These are phyloP conservation scores for Pythium utonaiense DNA, from an alignment of 352 stramenopile genomes.

Conservation along the genomic window DNA sequence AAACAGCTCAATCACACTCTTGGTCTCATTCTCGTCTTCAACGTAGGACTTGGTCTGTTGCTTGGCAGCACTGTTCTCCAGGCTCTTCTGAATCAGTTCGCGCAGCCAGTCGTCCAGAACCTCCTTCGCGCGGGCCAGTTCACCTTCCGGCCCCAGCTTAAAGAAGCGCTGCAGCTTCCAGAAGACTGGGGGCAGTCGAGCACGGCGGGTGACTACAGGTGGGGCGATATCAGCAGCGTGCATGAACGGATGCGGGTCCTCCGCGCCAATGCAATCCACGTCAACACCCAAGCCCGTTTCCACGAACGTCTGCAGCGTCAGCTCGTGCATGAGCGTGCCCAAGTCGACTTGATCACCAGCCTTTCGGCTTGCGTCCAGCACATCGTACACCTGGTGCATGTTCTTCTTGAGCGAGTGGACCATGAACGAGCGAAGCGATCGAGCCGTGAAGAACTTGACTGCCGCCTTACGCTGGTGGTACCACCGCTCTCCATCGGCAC, in stretches of 20 bases:
- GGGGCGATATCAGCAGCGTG: slow-evolving; percentile 32
- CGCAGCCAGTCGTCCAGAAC: slow-evolving; percentile 38
- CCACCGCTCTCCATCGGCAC: slow-evolving; percentile 29
- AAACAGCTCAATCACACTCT: slow-evolving; percentile 5
- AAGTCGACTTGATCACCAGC: slow-evolving; percentile 6
- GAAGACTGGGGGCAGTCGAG: slow-evolving; percentile 37
- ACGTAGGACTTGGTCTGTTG: not conserved
- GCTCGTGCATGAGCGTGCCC: slow-evolving; percentile 34
- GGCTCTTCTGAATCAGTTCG: slow-evolving; percentile 29
- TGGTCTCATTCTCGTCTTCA: not conserved
- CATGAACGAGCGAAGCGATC: slow-evolving; percentile 26
- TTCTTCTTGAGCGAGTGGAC: slow-evolving; percentile 13
- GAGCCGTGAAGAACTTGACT: slow-evolving; percentile 30
- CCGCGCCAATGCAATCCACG: slow-evolving; percentile 30
- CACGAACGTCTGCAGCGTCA: slow-evolving; percentile 51
- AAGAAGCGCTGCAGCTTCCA: slow-evolving; percentile 53
- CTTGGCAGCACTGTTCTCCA: slow-evolving; percentile 7
- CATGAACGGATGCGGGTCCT: slow-evolving; percentile 39
- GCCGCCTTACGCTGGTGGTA: slow-evolving; percentile 27
- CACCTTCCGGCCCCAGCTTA: slow-evolving; percentile 35
- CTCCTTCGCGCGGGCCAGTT: slow-evolving; percentile 24
- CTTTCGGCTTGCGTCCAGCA: not conserved
- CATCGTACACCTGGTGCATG: slow-evolving; percentile 9
- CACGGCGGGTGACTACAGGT: slow-evolving; percentile 33
- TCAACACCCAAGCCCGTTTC: slow-evolving; percentile 47